Conservation (phyloP, 768 basidiomycete species). For the Kwoniella mangroviensis region DNA sequence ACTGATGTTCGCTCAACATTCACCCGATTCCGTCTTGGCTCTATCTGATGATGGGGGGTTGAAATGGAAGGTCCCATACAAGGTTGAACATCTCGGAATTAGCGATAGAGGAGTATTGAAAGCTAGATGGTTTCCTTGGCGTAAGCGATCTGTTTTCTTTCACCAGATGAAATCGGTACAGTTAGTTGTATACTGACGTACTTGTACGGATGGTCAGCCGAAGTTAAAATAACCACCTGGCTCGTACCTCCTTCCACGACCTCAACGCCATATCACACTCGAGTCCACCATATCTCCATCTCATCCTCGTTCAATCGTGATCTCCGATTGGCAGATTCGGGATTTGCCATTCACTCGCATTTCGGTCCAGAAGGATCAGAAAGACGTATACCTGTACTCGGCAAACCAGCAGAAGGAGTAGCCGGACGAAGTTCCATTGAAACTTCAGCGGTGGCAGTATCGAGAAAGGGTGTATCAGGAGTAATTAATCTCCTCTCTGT, state of each 20-base stretch:
- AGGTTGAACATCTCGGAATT: conserved; percentile 24
- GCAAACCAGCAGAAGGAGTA: conserved; percentile 47
- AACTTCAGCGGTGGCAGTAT: conserved; percentile 35
- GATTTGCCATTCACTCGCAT: conserved; percentile 72
- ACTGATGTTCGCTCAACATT: conserved; percentile 71
- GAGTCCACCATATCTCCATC: conserved; percentile 69
- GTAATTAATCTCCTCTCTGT: conserved; percentile 57
- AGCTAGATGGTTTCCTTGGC: conserved; percentile 75
- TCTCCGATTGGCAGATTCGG: conserved; percentile 69
- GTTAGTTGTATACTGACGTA: not conserved
- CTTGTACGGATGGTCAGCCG: conserved; percentile 46
- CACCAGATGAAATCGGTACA: not conserved
- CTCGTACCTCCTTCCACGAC: conserved; percentile 68
- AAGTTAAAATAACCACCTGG: conserved; percentile 75
- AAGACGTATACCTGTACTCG: conserved; percentile 21
- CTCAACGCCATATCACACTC: conserved; percentile 69
- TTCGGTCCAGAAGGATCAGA: conserved; percentile 48
- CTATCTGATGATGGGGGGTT: conserved; percentile 63
- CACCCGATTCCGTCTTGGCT: conserved; percentile 72
- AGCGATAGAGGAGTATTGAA: conserved; percentile 57
- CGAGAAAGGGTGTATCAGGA: conserved; percentile 18
- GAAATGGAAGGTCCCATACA: conserved; percentile 15
- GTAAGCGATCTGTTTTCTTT: conserved; percentile 17
- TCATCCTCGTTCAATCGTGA: conserved; percentile 54
- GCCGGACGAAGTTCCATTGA: conserved; percentile 4